Evolutionary conservation across 805 yeast genomes (phyloP), one percentile per base, ranked within the genome.

Genomic region (Saturnispora ahearnii): DNA sequence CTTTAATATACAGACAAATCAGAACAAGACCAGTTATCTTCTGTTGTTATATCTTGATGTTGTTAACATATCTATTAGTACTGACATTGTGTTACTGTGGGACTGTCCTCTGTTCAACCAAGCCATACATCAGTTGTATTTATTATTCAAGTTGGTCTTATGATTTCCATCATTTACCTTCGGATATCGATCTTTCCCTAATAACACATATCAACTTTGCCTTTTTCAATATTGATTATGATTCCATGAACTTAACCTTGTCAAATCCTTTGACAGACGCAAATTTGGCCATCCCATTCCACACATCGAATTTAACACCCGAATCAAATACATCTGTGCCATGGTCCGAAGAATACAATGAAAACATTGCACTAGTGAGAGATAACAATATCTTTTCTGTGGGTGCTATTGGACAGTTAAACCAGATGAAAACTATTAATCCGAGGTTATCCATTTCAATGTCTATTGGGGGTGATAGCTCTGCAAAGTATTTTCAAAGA

Each of bases 381-480:
- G 21, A 24, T 10, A 12, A 41, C 12, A 29, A 33, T 11, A 18
- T 42, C 4, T 34, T 33, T 12, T 45, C 56, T n/a, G 13, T 49
- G 13, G 70, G 71, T 1, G 22, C 60, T 0, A 40, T 66, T 12
- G 68, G 64, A 2, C 70, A 67, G 44, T 45, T 67, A 2, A 51
- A 58, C 3, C 63, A 60, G 37, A 22, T 67, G 48, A 65, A 59
- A 47, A 18, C 29, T 9, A 24, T 60, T 1, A 60, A 63, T 7
- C 54, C 55, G 3, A 56, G 73, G 33, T 60, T 88, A 31, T 79
- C 81, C 53, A 69, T 81, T 0, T 68, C 80, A 3, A 72, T 89
- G 75, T 82, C 96, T 0, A 75, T 91, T 50, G 99, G 99, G 5
- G 99, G 99, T 0, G 67, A 69, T 11, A 82, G 89, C 38, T 70